Percentiles rank a stretch among this genome's conserved stretches.
Evolutionary conservation across 352 stramenopile species (phyloP).

Genomic region (Blastocystis sp.): DNA sequence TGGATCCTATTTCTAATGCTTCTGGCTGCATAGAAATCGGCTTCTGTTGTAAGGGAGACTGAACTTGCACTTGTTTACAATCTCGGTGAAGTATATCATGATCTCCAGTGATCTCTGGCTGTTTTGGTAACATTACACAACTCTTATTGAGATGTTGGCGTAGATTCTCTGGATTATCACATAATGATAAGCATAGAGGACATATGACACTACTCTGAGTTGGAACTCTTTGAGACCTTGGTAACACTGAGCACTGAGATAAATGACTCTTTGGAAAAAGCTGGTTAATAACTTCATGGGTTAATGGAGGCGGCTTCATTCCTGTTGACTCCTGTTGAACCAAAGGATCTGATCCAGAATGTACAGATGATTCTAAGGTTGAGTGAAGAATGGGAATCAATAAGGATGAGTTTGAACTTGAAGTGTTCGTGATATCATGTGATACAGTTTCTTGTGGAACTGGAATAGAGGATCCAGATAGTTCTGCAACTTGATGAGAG

Average conservation of each 20-base stretch:
- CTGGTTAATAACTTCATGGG: background rate
- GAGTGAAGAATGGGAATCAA: background rate
- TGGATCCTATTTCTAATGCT: too few relatives aligned
- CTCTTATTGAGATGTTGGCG: background rate
- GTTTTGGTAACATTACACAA: background rate
- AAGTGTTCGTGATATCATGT: background rate
- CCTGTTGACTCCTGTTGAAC: background rate
- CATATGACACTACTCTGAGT: background rate
- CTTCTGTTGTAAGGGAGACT: background rate
- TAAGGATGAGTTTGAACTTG: background rate
- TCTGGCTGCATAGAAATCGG: too few relatives aligned
- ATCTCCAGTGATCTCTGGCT: background rate
- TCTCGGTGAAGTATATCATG: background rate
- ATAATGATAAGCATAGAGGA: background rate
- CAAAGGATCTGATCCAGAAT: background rate
- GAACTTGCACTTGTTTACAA: background rate
- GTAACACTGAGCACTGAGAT: background rate
- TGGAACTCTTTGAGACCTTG: background rate
- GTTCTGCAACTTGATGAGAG: background rate
- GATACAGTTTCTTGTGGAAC: background rate
- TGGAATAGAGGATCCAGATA: background rate
- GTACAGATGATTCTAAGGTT: background rate
- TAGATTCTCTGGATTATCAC: background rate
- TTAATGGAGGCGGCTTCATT: conserved; percentile 25
- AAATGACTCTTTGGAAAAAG: background rate